Conservation (phyloP, 208 protist species). For the Acanthamoeba quina region DNA sequence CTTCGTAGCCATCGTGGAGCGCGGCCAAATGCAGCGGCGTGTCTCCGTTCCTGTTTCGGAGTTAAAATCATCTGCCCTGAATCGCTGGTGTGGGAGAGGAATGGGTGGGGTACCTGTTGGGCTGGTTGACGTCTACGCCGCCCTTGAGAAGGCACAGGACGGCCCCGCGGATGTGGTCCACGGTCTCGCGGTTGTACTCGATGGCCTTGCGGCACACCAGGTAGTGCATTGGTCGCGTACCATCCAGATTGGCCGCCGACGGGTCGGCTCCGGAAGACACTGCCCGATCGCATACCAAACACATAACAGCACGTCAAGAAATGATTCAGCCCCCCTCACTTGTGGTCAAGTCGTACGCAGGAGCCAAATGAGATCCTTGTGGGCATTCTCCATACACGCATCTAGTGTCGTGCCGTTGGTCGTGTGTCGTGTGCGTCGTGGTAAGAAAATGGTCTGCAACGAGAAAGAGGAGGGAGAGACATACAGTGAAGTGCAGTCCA, state of each 20-base stretch:
- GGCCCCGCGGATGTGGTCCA: slow-evolving; percentile 13
- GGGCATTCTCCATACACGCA: slow-evolving; percentile 45
- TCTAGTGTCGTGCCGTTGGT: not conserved
- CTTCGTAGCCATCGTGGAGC: not conserved
- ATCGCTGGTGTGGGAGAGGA: too few relatives aligned
- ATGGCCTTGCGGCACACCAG: slow-evolving; percentile 48
- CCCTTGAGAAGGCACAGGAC: slow-evolving; percentile 36
- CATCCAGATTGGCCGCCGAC: slow-evolving; percentile 22
- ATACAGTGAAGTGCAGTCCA: slow-evolving; percentile 54
- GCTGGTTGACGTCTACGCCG: slow-evolving; percentile 57
- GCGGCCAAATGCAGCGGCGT: slow-evolving; percentile 54
- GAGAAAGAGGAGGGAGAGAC: not conserved
- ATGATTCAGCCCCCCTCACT: too few relatives aligned
- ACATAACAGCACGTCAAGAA: not conserved
- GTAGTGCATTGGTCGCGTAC: slow-evolving; percentile 58
- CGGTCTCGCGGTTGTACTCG: slow-evolving; percentile 23
- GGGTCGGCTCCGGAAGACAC: slow-evolving; percentile 39
- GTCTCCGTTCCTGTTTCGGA: slow-evolving; percentile 61
- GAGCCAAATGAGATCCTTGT: slow-evolving; percentile 52
- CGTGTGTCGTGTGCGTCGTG: not conserved
- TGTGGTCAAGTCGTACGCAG: not conserved
- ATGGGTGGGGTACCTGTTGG: not conserved
- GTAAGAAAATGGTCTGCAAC: not conserved
- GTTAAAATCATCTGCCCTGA: not conserved
- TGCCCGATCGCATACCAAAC: not conserved